Percentiles rank a stretch among this genome's conserved stretches.
These are phyloP conservation scores for Trypanosoma conorhini DNA, from an alignment of 208 protist genomes.

Conservation along the genomic window DNA sequence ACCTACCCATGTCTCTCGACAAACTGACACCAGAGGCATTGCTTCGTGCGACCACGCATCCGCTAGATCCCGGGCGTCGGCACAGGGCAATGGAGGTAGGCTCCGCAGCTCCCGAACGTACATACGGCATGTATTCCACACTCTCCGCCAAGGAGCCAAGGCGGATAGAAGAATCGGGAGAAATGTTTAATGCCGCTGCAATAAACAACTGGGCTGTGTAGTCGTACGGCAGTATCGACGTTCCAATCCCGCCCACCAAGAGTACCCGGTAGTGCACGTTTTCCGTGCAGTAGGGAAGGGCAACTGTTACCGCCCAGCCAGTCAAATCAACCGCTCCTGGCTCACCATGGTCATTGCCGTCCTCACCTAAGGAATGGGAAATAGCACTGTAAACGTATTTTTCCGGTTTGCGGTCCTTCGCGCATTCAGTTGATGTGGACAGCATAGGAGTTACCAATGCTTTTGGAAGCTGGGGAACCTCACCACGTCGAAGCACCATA, in stretches of 20 bases:
- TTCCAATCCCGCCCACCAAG: conserved; percentile 50
- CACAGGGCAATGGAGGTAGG: conserved; percentile 36
- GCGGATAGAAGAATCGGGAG: neutral
- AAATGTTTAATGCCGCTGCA: conserved; percentile 27
- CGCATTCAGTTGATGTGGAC: neutral
- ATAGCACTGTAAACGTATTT: conserved; percentile 18
- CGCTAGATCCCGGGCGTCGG: conserved; percentile 12
- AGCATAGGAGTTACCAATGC: conserved; percentile 12
- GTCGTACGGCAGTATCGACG: conserved; percentile 79
- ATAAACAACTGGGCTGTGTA: conserved; percentile 67
- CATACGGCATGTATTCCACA: conserved; percentile 70
- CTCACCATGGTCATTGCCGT: neutral
- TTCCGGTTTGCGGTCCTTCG: neutral
- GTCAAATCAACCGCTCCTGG: neutral
- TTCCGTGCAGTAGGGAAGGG: conserved; percentile 19
- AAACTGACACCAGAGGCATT: conserved; percentile 61
- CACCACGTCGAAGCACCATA: conserved; percentile 13
- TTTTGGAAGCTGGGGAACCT: conserved; percentile 22
- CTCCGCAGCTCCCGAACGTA: conserved; percentile 35
- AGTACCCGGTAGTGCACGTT: conserved; percentile 39
- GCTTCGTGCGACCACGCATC: conserved; percentile 34
- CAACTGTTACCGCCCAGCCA: neutral
- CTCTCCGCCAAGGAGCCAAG: conserved; percentile 42
- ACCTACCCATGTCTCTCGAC: conserved; percentile 37
- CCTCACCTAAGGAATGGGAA: neutral